Base-by-base conservation (phyloP, 2,329 filamentous ascomycete genomes). In the Botrytis aclada region DNA sequence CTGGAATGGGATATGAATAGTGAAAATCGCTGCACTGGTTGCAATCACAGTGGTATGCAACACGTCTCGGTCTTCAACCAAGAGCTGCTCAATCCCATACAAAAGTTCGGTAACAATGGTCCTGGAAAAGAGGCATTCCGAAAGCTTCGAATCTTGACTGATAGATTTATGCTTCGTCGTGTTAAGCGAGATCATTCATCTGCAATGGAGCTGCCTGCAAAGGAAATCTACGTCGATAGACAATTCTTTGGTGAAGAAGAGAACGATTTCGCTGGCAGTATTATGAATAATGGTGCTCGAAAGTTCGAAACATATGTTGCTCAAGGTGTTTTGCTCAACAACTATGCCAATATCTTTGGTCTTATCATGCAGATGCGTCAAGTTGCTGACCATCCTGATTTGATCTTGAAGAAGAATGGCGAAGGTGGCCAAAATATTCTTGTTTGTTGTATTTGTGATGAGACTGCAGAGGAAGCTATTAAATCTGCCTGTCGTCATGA, bases 281-380 rank as follows among this genome's bases (percentile, higher is more conserved):
- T 99, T 85, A 99, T 98, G 94, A 93, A 90, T 25, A 97, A 93
- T 80, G 92, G 93, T 12, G 89, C 91, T 73, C 92, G 96, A 74
- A 91, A 94, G 78, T 99, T 98, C 77, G 93, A 98, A 80, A 98
- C 95, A 0, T 99, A 98, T 77, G 96, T 98, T 54, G 92, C 94
- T 29, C 93, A 94, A 76, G 95, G 94, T 84, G 95, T 98, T 32
- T 89, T 99, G 82, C 88, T 99, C 74, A 94, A 98, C 85, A 97
- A 98, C 81, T 98, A 98, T 78, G 96, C 96, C 84, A 99, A 99
- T 81, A 98, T 99, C 76, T 99, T 99, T 79, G 95, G 95, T 80
- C 87, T 99, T 72, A 98, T 99, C 80, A 98, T 98, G 94, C 95
- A 97, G 82, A 98, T 99, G 95, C 92, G 96, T 72, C 96, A 99